These are phyloP conservation scores for Fusarium subtropicale DNA, from an alignment of 2,329 filamentous ascomycete species.

Conservation along the genomic window DNA sequence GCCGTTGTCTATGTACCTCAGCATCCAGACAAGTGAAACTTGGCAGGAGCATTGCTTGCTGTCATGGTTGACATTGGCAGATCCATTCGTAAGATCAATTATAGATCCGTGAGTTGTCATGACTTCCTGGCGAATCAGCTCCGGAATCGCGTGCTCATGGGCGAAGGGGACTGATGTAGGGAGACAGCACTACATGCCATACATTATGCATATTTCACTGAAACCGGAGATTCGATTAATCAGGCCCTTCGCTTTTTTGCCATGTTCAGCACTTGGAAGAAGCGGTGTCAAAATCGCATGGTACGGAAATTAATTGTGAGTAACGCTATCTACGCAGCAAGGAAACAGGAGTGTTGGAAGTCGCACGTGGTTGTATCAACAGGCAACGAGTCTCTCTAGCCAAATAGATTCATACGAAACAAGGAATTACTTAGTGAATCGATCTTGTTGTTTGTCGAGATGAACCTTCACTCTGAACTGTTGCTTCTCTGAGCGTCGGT, in stretches of 20 bases:
- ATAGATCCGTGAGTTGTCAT: conserved; percentile 7
- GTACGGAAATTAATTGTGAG: conserved; percentile 1
- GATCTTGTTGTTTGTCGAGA: background rate
- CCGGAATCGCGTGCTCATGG: conserved; percentile 37
- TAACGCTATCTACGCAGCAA: background rate
- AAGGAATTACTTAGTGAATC: background rate
- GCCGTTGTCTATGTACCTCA: conserved; percentile 9
- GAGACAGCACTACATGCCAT: conserved; percentile 20
- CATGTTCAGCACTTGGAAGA: conserved; percentile 17
- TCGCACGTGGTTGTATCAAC: conserved; percentile 27
- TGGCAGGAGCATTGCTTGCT: background rate
- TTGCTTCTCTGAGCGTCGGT: background rate
- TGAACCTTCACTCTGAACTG: background rate
- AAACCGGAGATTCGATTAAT: conserved; percentile 7
- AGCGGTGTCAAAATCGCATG: conserved; percentile 29
- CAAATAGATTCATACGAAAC: background rate
- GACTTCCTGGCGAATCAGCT: conserved; percentile 39
- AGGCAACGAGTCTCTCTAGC: background rate
- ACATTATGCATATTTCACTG: conserved; percentile 29
- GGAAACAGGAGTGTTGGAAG: background rate
- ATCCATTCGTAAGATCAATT: conserved; percentile 13
- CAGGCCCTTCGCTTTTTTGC: conserved; percentile 17
- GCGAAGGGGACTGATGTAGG: conserved; percentile 2
- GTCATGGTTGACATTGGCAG: background rate
- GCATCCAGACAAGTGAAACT: background rate